A percentile compares a stretch with the other conserved stretches of the same genome.
These are phyloP conservation scores for Erysimum pusillum DNA, from an alignment of 441 rosid genomes.

Conservation along the genomic window DNA sequence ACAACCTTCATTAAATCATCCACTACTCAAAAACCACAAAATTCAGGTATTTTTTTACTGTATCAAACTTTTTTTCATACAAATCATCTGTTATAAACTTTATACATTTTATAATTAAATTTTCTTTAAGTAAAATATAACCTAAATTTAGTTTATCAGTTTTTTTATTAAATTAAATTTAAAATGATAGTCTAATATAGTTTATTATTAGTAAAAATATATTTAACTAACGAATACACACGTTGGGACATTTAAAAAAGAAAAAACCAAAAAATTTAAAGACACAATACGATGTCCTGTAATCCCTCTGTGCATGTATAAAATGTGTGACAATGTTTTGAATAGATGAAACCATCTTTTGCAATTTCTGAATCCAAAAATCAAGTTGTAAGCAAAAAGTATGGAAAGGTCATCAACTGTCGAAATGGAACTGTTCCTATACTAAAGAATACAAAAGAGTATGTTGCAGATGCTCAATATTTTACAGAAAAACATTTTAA, in stretches of 20 bases:
- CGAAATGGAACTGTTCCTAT: conserved; percentile 30
- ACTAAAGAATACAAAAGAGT: neutral
- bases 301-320: neutral
- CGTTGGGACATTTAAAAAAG: no score
- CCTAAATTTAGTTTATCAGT: no score
- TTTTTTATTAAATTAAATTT: no score
- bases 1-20: conserved; percentile 22
- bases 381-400: neutral
- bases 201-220: neutral
- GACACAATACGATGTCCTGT: neutral
- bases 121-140: no score
- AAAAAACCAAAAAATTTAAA: no score
- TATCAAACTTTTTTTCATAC: neutral
- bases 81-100: no score
- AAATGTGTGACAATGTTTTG: neutral
- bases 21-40: conserved; percentile 16
- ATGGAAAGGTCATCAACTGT: neutral
- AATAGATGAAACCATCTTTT: conserved; percentile 30
- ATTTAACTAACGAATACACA: neutral
- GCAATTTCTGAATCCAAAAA: neutral
- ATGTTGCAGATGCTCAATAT: neutral
- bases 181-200: no score
- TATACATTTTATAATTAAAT: no score
- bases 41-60: conserved; percentile 11
- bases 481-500: neutral